Conservation (phyloP, 2,329 filamentous ascomycete species). For the Ceratocystis huliohia region DNA sequence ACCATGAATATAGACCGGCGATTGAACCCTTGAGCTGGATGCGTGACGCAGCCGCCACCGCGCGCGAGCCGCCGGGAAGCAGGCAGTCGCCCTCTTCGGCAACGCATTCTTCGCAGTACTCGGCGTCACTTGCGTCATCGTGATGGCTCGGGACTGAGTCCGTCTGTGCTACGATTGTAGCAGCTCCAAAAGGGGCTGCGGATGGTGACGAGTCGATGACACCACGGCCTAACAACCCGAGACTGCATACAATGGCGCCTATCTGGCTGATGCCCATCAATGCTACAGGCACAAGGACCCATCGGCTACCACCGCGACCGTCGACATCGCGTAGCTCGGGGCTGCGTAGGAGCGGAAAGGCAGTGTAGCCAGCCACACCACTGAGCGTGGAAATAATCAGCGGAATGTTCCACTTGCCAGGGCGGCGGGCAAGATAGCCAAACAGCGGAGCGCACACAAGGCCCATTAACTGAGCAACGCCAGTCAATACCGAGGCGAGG, state of each 20-base stretch:
- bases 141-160: slow-evolving; percentile 27
- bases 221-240: slow-evolving; percentile 74
- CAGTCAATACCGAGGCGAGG: slow-evolving; percentile 73
- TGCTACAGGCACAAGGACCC: slow-evolving; percentile 63
- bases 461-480: slow-evolving; percentile 75
- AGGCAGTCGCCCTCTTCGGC: slow-evolving; percentile 12
- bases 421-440: slow-evolving; percentile 66
- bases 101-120: slow-evolving; percentile 27
- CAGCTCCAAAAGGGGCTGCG: not conserved
- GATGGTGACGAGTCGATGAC: slow-evolving; percentile 38
- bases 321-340: slow-evolving; percentile 57
- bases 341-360: slow-evolving; percentile 62
- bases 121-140: slow-evolving; percentile 30
- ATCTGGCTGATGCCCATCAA: slow-evolving; percentile 89
- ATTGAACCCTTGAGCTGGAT: slow-evolving; percentile 77
- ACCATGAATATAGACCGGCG: slow-evolving; percentile 84
- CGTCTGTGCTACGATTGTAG: not conserved
- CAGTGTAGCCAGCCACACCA: slow-evolving; percentile 65
- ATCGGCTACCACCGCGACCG: slow-evolving; percentile 52
- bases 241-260: slow-evolving; percentile 85
- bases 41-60: slow-evolving; percentile 32
- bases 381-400: slow-evolving; percentile 57
- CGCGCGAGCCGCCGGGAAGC: slow-evolving; percentile 23
- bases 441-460: slow-evolving; percentile 77
- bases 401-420: slow-evolving; percentile 55